phyloP scores from a whole-genome alignment of 2,329 filamentous ascomycete species.

The Ceratocystis ficicola region DNA sequence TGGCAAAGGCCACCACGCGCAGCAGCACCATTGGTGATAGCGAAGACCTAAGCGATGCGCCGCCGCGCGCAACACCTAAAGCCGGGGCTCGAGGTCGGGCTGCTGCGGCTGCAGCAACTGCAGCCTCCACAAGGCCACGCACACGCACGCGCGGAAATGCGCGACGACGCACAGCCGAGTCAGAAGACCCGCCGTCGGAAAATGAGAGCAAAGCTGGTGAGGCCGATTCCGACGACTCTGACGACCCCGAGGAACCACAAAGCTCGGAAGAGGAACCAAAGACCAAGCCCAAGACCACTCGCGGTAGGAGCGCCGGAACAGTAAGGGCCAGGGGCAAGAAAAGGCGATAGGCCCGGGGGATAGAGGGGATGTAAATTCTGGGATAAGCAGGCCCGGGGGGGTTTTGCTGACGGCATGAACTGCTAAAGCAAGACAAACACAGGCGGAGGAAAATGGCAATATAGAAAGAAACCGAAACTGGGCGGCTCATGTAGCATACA shows the following conservation, averaged over 20 bases:
- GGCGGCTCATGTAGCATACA: neutral
- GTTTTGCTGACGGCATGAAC: neutral
- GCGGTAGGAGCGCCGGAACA: constrained; percentile 31
- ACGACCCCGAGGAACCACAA: constrained; percentile 28
- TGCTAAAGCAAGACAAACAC: neutral
- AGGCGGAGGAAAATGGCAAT: neutral
- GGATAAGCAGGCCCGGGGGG: constrained; percentile 11
- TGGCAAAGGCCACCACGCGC: constrained; percentile 20
- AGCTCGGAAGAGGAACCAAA: constrained; percentile 31
- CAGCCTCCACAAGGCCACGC: constrained; percentile 28
- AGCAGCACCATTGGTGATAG: constrained; percentile 42
- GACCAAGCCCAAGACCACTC: constrained; percentile 31
- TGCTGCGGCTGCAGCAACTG: neutral
- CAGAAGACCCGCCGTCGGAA: constrained; percentile 25
- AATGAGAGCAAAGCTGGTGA: constrained; percentile 31
- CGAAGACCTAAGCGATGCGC: constrained; percentile 36
- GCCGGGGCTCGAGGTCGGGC: constrained; percentile 1
- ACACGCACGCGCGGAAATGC: constrained; percentile 25
- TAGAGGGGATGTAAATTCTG: constrained; percentile 18
- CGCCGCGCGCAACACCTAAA: constrained; percentile 30
- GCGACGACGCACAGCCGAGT: constrained; percentile 2
- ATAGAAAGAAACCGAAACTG: neutral
- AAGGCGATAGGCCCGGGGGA: constrained; percentile 25
- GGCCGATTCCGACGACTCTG: constrained; percentile 26
- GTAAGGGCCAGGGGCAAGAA: constrained; percentile 29